phyloP scores from a whole-genome alignment of 441 rosid species.

The Populus tomentosa region DNA sequence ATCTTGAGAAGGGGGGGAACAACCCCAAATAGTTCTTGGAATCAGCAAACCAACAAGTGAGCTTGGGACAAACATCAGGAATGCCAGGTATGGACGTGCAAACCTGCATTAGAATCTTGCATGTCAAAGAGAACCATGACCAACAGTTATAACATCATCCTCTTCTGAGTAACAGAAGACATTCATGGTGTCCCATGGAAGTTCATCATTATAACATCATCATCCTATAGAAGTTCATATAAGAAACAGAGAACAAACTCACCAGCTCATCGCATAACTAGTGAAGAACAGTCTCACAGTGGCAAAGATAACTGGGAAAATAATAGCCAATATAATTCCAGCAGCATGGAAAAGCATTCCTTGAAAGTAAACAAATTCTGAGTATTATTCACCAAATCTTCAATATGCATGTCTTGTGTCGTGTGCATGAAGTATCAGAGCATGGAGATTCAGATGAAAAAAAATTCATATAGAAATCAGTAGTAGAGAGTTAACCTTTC shows the following conservation, averaged over 20 bases:
- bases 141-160: not conserved
- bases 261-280: conserved; percentile 90
- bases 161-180: not conserved
- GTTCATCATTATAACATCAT: not conserved
- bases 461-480: conserved; percentile 1
- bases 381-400: conserved; percentile 4
- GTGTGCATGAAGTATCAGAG: not conserved
- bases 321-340: conserved; percentile 64
- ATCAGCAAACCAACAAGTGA: conserved; percentile 73
- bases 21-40: conserved; percentile 58
- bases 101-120: conserved; percentile 61
- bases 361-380: conserved; percentile 28
- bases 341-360: conserved; percentile 65
- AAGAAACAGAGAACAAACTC: conserved; percentile 21
- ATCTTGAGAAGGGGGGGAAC: conserved; percentile 61
- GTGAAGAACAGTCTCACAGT: conserved; percentile 67
- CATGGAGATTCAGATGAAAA: not conserved
- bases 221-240: not conserved
- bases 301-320: conserved; percentile 68
- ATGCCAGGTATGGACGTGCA: conserved; percentile 85
- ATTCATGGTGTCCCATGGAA: not conserved
- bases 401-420: not conserved
- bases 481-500: conserved; percentile 52
- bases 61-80: conserved; percentile 82
- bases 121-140: not conserved